phyloP scores from a whole-genome alignment of 352 stramenopile species.

The Pythium dissimile region DNA sequence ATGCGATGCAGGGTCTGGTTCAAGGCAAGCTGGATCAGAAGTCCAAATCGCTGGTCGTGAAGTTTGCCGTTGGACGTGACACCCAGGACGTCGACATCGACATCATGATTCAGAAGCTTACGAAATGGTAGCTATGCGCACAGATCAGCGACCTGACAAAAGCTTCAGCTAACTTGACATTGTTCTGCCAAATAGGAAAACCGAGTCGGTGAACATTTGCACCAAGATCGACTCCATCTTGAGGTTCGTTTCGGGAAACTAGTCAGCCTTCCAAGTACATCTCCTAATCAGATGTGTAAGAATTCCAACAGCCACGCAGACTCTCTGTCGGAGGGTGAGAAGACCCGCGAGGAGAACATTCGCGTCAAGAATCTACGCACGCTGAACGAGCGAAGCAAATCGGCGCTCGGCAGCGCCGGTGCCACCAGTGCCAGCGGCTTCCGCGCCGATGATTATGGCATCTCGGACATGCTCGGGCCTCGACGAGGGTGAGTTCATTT shows the following conservation, averaged over 20 bases:
- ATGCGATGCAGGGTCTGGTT: conserved; percentile 58
- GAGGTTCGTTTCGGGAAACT: conserved; percentile 26
- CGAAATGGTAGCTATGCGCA: too few species aligned
- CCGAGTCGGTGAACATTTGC: conserved; percentile 52
- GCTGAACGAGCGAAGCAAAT: conserved; percentile 49
- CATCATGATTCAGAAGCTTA: conserved; percentile 87
- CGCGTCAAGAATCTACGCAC: conserved; percentile 49
- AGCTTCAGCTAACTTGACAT: background rate
- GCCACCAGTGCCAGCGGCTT: conserved; percentile 23
- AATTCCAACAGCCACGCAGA: conserved; percentile 40
- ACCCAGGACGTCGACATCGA: conserved; percentile 83
- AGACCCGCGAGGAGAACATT: conserved; percentile 43
- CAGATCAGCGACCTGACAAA: too few species aligned
- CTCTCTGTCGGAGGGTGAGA: conserved; percentile 48
- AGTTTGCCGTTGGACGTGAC: conserved; percentile 87
- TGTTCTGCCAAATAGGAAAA: conserved; percentile 34
- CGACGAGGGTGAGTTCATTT: conserved; percentile 47
- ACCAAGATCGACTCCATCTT: conserved; percentile 69
- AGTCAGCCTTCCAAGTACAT: too few species aligned
- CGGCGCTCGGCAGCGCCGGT: background rate
- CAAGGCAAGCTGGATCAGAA: conserved; percentile 91
- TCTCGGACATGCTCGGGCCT: conserved; percentile 30
- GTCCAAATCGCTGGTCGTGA: conserved; percentile 71
- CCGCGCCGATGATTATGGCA: conserved; percentile 43
- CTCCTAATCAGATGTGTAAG: too few species aligned